Evolutionary conservation across 441 rosid species (phyloP).

Genomic region (Pelargonium cotyledonis): DNA sequence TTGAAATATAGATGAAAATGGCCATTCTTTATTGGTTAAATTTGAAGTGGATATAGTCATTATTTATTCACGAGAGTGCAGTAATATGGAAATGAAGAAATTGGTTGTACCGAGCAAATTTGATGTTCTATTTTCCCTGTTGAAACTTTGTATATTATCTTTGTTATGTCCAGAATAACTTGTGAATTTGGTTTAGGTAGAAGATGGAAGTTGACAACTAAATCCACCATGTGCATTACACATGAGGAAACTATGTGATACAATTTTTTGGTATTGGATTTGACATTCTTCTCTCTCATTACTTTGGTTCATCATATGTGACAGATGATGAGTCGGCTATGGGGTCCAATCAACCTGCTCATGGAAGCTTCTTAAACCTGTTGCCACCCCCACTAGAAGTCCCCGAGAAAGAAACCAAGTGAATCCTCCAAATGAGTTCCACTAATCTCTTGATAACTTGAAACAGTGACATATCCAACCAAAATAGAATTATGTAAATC

Average conservation of each 20-base stretch:
- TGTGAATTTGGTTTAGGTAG: neutral
- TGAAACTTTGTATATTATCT: no score
- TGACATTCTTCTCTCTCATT: neutral
- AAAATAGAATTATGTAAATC: constrained; percentile 13
- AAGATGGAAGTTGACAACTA: neutral
- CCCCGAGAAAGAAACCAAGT: constrained; percentile 30
- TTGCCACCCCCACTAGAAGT: constrained; percentile 59
- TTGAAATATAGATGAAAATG: no score
- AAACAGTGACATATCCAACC: constrained; percentile 9
- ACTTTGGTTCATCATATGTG: neutral
- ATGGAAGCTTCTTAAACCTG: constrained; percentile 77
- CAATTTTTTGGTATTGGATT: neutral
- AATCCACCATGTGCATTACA: neutral
- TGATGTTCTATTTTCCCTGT: no score
- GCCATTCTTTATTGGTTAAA: no score
- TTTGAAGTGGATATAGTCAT: no score
- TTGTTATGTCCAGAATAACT: neutral
- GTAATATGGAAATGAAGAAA: no score
- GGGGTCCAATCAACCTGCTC: constrained; percentile 39
- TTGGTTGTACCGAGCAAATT: no score
- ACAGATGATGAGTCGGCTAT: constrained; percentile 23
- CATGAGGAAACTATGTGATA: neutral
- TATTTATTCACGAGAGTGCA: no score
- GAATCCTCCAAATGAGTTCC: constrained; percentile 25
- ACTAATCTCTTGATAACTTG: neutral